These are phyloP conservation scores for Iodosphaeria phyllophila DNA, from an alignment of 2,329 filamentous ascomycete species.

Conservation along the genomic window DNA sequence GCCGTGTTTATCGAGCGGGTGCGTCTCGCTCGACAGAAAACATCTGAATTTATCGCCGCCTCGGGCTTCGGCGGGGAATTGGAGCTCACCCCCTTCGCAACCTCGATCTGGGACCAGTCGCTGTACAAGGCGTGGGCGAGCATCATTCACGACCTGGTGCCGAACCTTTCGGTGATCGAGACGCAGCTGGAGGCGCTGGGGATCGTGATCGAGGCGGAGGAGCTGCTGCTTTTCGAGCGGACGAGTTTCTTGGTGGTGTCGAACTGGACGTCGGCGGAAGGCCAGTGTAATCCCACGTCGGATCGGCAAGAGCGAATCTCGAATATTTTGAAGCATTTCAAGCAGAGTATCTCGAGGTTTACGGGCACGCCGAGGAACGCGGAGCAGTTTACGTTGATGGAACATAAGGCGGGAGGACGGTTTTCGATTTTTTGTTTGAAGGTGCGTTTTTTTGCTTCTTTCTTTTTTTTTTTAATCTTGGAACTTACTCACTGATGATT, in stretches of 20 bases:
- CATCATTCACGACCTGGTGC: constrained; percentile 96
- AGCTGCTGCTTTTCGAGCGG: constrained; percentile 85
- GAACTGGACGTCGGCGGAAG: constrained; percentile 61
- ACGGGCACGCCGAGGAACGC: constrained; percentile 65
- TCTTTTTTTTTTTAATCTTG: neutral
- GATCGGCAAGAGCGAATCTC: constrained; percentile 88
- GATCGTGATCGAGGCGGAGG: constrained; percentile 74
- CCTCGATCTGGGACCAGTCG: constrained; percentile 96
- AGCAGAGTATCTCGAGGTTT: constrained; percentile 62
- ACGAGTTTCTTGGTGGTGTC: constrained; percentile 96
- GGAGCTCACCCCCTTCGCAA: constrained; percentile 74
- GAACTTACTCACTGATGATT: neutral
- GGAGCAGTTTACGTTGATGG: constrained; percentile 65
- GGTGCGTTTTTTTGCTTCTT: constrained; percentile 1
- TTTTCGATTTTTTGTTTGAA: constrained; percentile 93
- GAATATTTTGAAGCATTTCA: constrained; percentile 97
- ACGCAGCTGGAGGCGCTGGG: constrained; percentile 68
- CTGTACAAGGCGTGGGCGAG: constrained; percentile 96
- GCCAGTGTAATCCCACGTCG: constrained; percentile 65
- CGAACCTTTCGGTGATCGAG: constrained; percentile 78
- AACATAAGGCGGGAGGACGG: constrained; percentile 54
- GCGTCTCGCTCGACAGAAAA: constrained; percentile 57
- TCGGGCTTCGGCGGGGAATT: constrained; percentile 26
- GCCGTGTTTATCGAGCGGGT: constrained; percentile 73
- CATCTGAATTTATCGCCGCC: constrained; percentile 30